Base-by-base conservation (phyloP, 129 eudicot species). In the Flaveria bidentis region DNA sequence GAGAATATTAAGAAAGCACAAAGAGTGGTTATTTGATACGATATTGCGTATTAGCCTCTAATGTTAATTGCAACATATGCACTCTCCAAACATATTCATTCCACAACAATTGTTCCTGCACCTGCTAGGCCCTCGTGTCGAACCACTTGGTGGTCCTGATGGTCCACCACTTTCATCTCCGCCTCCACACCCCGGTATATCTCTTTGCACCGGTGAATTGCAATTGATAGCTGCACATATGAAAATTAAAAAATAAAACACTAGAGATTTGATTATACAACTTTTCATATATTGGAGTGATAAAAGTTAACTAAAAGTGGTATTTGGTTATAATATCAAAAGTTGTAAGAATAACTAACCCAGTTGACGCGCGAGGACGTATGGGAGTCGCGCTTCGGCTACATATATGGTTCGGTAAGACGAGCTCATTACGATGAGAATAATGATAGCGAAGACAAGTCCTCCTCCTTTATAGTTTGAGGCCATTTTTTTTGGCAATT, bases 51-150 rank as follows among this genome's bases (percentile, higher is more conserved):
- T 26, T 28, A 63, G 20, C 46, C 14, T 25, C 20, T 12, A 69
- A 23, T 49, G 14, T 6, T 56, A 74, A 58, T 60, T 22, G 72
- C 80, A 76, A 36, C 80, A 65, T 9, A 76, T 53, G 16, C 64
- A 51, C 10, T 52, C 49, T 52, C 74, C 74, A 41, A 67, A 18
- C 41, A 67, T 76, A 10, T 15, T 67, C 45, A 9, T 67, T 76
- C 67, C 67, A 50, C 81, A 76, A 45, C 81, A 76, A 76, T 57
- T 67, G 2, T 67, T 76, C 58, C 28, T 67, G 66, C 81, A 76
- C 39, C 81, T 56, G 67, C 74, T 76, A 16, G 74, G 53, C 39
- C 81, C 68, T 22, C 74, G 74, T 67, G 74, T 16, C 41, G 57
- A 53, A 22, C 81, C 68, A 50, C 80, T 51, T 55, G 77, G 26